Evolutionary conservation across 2,329 filamentous ascomycete species (phyloP), one percentile per base, ranked within the genome.

Genomic region (Hawksworthiomyces lignivorus): DNA sequence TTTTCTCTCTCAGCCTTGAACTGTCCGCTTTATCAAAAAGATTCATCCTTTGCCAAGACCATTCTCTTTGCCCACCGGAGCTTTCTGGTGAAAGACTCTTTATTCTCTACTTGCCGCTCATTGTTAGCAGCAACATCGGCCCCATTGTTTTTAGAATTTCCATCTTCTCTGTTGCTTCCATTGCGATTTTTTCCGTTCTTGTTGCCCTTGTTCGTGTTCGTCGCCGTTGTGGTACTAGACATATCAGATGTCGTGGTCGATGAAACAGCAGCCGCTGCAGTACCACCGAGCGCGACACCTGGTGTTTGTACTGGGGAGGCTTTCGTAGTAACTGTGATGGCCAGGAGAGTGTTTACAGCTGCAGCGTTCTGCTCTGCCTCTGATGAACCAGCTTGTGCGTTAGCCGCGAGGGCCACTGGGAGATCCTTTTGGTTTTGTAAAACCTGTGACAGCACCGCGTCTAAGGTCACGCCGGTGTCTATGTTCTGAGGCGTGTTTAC

Each of bases 371-470:
- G 31, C 26, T 22, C 5, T 6, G 32, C 33, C 19, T 41, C 39
- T 2, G 32, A 10, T 7, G 26, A 20, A 12, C 39, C 39, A 8
- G 32, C 39, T 6, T 36, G 9, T 17, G 22, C 35, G 19, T 46
- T 48, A 20, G 31, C 36, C 14, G 27, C 15, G 5, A 48, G 18
- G 26, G 48, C 40, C 1, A 4, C 39, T 5, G 34, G 21, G 4
- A 45, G 40, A 48, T 79, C 73, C 24, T 63, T 55, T 43, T 72
- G 57, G 58, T 80, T 73, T 49, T 68, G 54, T 31, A 62, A 55
- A 17, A 77, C 64, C 57, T 80, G 73, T 2, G 55, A 59, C 2
- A 63, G 48, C 32, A 78, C 62, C 14, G 55, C 63, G 3, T 68
- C 56, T 8, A 74, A 57, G 2, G 58, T 63, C 44, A 70, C 59